phyloP scores from a whole-genome alignment of 345 rosid species.

The Syzygium oleosum region DNA sequence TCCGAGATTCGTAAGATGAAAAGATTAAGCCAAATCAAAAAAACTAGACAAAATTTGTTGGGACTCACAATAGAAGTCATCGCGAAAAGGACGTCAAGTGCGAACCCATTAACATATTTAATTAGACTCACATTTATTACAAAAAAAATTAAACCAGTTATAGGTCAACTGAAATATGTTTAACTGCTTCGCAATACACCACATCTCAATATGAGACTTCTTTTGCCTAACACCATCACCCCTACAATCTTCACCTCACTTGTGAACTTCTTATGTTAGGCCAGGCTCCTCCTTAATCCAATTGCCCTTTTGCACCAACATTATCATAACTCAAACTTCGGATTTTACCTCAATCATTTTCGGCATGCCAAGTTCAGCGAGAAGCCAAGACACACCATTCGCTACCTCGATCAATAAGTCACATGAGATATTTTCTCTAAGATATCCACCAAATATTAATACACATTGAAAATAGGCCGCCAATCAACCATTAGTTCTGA shows the following conservation, averaged over 20 bases:
- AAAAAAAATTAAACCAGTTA: no score
- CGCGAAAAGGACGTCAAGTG: not conserved
- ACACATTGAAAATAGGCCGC: not conserved
- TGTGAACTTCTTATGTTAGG: not conserved
- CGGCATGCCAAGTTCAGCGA: no score
- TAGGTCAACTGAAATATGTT: no score
- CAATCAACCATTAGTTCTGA: not conserved
- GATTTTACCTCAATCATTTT: not conserved
- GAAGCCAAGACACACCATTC: not conserved
- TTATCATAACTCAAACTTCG: not conserved
- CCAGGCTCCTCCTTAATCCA: not conserved
- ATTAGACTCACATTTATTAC: not conserved
- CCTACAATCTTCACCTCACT: not conserved
- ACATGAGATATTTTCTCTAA: not conserved
- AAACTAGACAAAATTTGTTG: not conserved
- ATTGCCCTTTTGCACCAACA: not conserved
- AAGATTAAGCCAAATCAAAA: not conserved
- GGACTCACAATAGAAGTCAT: not conserved
- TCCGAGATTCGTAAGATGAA: not conserved
- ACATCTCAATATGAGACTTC: not conserved
- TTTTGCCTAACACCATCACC: not conserved
- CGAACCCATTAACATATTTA: not conserved
- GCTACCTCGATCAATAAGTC: not conserved
- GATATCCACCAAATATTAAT: not conserved
- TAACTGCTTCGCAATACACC: not conserved